These are phyloP conservation scores for Dipodascus albidus DNA, from an alignment of 805 yeast genomes.

Conservation along the genomic window DNA sequence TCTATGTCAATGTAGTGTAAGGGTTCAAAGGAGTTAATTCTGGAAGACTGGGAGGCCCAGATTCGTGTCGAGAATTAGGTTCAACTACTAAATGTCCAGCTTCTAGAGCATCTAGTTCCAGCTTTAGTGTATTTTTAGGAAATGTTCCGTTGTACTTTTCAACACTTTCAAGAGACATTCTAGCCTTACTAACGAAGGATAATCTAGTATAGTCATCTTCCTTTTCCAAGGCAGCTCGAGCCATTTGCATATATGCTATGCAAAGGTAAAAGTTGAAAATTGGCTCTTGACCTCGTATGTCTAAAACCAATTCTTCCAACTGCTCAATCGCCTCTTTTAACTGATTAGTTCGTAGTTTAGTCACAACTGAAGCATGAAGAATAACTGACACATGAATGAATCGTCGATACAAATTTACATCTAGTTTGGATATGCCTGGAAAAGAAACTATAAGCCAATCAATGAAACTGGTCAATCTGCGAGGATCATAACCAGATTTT, in stretches of 20 bases:
- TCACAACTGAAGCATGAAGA: slow-evolving; percentile 8
- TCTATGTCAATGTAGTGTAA: not conserved
- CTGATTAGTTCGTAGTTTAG: slow-evolving; percentile 10
- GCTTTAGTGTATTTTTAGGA: slow-evolving; percentile 13
- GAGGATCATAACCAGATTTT: not conserved
- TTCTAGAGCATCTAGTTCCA: slow-evolving; percentile 7
- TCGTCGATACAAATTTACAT: slow-evolving; percentile 1
- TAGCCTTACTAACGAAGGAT: slow-evolving; percentile 4
- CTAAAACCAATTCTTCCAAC: slow-evolving; percentile 14
- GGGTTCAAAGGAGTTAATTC: not conserved
- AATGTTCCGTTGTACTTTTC: slow-evolving; percentile 12
- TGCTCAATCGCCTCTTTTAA: slow-evolving; percentile 12
- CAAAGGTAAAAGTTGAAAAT: slow-evolving; percentile 11
- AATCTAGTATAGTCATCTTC: not conserved
- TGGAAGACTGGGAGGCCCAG: not conserved
- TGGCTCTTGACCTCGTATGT: slow-evolving; percentile 14
- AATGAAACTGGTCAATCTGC: slow-evolving; percentile 11
- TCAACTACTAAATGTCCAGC: not conserved
- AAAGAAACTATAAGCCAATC: slow-evolving; percentile 16
- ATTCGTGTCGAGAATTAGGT: not conserved
- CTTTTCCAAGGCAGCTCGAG: slow-evolving; percentile 4
- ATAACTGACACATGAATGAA: slow-evolving; percentile 9
- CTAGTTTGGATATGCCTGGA: slow-evolving; percentile 5
- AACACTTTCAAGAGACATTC: slow-evolving; percentile 11
- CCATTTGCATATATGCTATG: slow-evolving; percentile 14